Conservation (phyloP, 83 land plant genomes). For the Larix sibirica region DNA sequence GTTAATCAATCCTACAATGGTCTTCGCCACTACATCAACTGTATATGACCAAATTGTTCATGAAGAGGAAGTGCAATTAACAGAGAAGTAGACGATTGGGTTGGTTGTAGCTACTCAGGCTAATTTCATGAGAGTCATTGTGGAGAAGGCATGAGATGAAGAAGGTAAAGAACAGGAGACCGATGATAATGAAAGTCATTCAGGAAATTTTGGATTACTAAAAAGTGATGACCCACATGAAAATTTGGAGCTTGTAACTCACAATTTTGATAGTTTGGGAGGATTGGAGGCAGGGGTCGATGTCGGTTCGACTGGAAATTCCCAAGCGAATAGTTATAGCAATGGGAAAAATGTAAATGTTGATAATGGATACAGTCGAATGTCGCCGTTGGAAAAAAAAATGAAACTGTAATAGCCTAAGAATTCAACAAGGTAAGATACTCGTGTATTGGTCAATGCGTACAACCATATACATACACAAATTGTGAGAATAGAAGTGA, state of each 20-base stretch:
- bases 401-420: too few relatives aligned
- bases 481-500: too few relatives aligned
- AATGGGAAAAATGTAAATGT: background rate
- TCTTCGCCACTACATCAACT: background rate
- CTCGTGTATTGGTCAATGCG: too few relatives aligned
- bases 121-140: conserved; percentile 84
- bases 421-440: too few relatives aligned
- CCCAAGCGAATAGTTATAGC: background rate
- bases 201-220: background rate
- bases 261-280: too few relatives aligned
- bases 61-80: conserved; percentile 2
- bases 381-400: too few relatives aligned
- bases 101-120: conserved; percentile 71
- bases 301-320: background rate
- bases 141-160: conserved; percentile 22
- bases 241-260: background rate
- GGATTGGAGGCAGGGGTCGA: too few relatives aligned
- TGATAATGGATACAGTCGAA: background rate
- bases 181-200: too few relatives aligned
- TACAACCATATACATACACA: too few relatives aligned
- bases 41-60: background rate
- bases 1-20: background rate
- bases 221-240: too few relatives aligned
- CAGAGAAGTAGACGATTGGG: conserved; percentile 37
- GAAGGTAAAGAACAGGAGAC: background rate